Base-by-base conservation (phyloP, 2,329 filamentous ascomycete genomes). In the Sodiomyces alkalinus region DNA sequence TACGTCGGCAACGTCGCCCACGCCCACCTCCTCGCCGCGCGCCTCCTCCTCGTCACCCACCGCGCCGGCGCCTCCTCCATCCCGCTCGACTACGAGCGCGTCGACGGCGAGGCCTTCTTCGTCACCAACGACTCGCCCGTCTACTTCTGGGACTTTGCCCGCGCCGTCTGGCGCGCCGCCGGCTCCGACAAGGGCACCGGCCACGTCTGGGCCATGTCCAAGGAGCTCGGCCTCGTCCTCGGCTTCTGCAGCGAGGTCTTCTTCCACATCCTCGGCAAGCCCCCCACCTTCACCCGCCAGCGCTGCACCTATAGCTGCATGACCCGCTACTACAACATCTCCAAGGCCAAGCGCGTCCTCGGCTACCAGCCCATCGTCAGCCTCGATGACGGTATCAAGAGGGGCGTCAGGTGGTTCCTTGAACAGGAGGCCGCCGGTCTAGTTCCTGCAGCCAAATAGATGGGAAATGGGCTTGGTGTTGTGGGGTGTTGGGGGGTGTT, bases 101-200 rank as follows among this genome's bases (percentile, higher is more conserved):
- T 86, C 27, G 80, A 86, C 48, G 90, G 87, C 33, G 76, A 94
- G 51, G 75, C 75, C 28, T 87, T 96, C 59, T 74, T 93, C 56
- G 71, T 96, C 45, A 90, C 83, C 33, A 96, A 96, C 51, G 81
- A 85, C 53, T 63, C 73, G 41, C 87, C 87, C 5, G 64, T 92
- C 13, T 87, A 87, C 50, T 92, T 93, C 53, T 92, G 90, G 74
- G 83, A 92, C 52, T 80, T 92, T 47, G 72, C 80, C 33, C 68
- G 81, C 22, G 72, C 74, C 21, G 65, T 93, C 26, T 96, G 82
- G 82, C 57, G 56, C 37, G 64, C 62, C 22, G 68, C 68, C 8
- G 72, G 72, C 19, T 60, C 52, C 32, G 47, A 55, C 6, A 52
- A 54, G 33, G 68, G 68, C 13, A 64, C 58, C 5, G 58, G 61